Conservation (phyloP, 2,329 filamentous ascomycete genomes). For the Cladosporium sp. region DNA sequence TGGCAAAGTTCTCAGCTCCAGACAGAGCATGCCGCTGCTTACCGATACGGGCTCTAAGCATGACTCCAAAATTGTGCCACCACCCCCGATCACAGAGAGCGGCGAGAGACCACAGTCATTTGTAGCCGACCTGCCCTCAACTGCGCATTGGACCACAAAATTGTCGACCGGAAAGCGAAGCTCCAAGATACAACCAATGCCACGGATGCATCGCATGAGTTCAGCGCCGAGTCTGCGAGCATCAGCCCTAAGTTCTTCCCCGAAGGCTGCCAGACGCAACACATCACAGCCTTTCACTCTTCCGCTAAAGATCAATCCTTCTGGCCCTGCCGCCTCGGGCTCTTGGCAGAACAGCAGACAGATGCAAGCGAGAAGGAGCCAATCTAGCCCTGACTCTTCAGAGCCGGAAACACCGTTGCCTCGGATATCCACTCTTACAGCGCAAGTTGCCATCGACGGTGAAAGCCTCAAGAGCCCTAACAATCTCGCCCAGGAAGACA, state of each 20-base stretch:
- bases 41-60: conserved; percentile 15
- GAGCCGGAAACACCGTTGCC: conserved; percentile 4
- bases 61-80: conserved; percentile 24
- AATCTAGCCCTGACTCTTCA: not conserved
- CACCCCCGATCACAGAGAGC: conserved; percentile 16
- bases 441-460: conserved; percentile 21
- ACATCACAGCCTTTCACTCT: conserved; percentile 32
- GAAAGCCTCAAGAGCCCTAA: not conserved
- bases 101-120: conserved; percentile 30
- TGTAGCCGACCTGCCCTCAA: conserved; percentile 29
- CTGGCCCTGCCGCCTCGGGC: conserved; percentile 10
- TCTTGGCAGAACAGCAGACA: conserved; percentile 15
- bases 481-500: not conserved
- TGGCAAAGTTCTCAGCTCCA: conserved; percentile 8
- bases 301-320: conserved; percentile 38
- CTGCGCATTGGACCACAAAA: conserved; percentile 24
- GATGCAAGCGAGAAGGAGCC: not conserved
- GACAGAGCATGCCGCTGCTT: conserved; percentile 17
- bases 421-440: conserved; percentile 26
- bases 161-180: conserved; percentile 16
- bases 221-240: conserved; percentile 13
- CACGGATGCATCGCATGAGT: conserved; percentile 16
- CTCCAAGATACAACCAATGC: conserved; percentile 22
- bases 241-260: not conserved
- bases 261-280: conserved; percentile 15